Base-by-base conservation (phyloP, 176 grass and related monocot species). In the Hordeum vulgare region DNA sequence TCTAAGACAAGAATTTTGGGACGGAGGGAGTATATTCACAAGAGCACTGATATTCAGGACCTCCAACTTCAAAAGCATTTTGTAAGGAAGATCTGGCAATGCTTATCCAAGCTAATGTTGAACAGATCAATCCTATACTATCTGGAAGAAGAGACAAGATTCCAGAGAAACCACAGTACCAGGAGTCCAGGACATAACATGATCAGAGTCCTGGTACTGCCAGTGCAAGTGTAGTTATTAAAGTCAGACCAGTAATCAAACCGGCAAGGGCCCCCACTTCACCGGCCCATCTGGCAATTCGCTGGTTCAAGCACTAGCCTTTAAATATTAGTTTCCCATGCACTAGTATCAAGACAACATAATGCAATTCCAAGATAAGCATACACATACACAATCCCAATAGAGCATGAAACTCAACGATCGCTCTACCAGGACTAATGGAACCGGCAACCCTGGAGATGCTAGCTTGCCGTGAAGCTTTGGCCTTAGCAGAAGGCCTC, bases 31-130 rank as follows among this genome's bases (percentile, higher is more conserved):
- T n/a, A 11, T 61, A 84, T 58, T 69, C 75, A 45, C 27, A 83
- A 81, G 13, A 75, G 68, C 69, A 39, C 56, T 71, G 57, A 67
- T 80, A 68, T 49, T 74, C 17, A 78, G 26, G 71, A 63, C 61
- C n/a, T 75, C 74, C 21, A 63, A 28, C 7, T 70, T 69, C 65
- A 20, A 71, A 75, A 61, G 71, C 39, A 68, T 34, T 74, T 61
- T 81, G 4, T 41, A 85, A 26, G 29, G 23, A 83, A 2, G 12
- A 62, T 53, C 28, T n/a, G n/a, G 34, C 29, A 78, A 31, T 71
- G 41, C n/a, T 51, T 23, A 62, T 27, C 9, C 9, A 58, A 14
- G 66, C 27, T 33, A 21, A 36, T 62, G 36, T 36, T 45, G 66
- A n/a, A 75, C 36, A 44, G 11, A 78, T 15, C 11, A 71, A 35